Evolutionary conservation across 1,284 basidiomycete species (phyloP), one percentile per base, ranked within the genome.

Genomic region (Xerocomus minutiporus): DNA sequence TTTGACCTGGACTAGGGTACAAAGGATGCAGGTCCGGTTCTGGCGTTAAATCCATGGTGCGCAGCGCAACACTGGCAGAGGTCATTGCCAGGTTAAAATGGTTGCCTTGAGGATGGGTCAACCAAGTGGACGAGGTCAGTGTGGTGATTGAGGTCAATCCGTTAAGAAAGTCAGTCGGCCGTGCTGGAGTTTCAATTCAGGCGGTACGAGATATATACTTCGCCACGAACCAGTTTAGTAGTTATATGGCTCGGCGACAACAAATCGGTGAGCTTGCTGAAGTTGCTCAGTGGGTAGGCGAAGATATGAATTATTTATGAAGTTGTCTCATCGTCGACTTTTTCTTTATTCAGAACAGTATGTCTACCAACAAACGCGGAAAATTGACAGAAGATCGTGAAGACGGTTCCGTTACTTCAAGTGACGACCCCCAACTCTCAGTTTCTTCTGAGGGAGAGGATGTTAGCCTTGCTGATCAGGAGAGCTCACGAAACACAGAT

Each of bases 21-120:
- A 89, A 68, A 43, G 87, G 88, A 65, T 84, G 79, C 39, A 90
- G 73, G 69, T 91, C 88, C 55, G 88, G 88, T 65, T 85, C 85
- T 51, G 83, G 84, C 26, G 77, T 75, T 43, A 87, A 67, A 66
- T 86, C 80, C 57, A 78, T 66, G 38, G 67, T 42, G 12, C 55
- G 49, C 15, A 64, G 46, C 11, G 51, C 38, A 48, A 40, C 46
- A 35, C 29, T 34, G 31, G 51, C 11, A 41, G 53, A 46, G 31
- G 57, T 41, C 55, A 66, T 61, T 35, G n/a, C 50, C 28, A 36
- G 26, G 48, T 32, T 41, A 17, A 28, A 13, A 36, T 15, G 17
- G 45, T 20, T 51, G 43, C 38, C 50, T 52, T 48, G 53, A 46
- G 52, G 45, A 51, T 17, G 32, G 38, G 42, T 35, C 43, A 61